A percentile compares a stretch with the other conserved stretches of the same genome.
These are phyloP conservation scores for Fusarium sp. DNA, from an alignment of 2,329 filamentous ascomycete species.

Conservation along the genomic window DNA sequence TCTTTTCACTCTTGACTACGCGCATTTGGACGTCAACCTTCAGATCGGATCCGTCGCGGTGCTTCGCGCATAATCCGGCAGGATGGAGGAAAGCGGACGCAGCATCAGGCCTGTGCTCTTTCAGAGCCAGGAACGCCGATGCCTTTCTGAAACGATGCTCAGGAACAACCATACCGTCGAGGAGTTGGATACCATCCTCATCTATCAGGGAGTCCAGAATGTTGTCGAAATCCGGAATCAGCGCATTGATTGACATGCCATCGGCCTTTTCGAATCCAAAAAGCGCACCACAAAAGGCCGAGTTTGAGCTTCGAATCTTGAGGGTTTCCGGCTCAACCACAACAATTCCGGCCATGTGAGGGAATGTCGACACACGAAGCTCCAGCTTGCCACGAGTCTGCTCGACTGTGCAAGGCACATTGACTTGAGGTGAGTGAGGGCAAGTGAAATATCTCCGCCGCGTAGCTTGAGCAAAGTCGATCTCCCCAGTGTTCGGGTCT, in stretches of 20 bases:
- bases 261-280: constrained; percentile 91
- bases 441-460: constrained; percentile 88
- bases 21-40: constrained; percentile 97
- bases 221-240: constrained; percentile 90
- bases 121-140: constrained; percentile 84
- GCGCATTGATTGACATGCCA: constrained; percentile 81
- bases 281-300: constrained; percentile 91
- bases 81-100: constrained; percentile 85
- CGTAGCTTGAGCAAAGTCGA: constrained; percentile 83
- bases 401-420: constrained; percentile 87
- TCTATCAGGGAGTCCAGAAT: constrained; percentile 86
- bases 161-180: constrained; percentile 96
- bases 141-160: constrained; percentile 96
- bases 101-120: constrained; percentile 85
- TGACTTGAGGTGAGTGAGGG: constrained; percentile 80
- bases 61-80: constrained; percentile 85
- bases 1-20: constrained; percentile 90
- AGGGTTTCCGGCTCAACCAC: constrained; percentile 86
- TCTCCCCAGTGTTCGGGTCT: constrained; percentile 76
- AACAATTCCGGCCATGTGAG: constrained; percentile 97
- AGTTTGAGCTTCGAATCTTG: constrained; percentile 91
- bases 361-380: constrained; percentile 91
- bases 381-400: constrained; percentile 78
- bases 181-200: constrained; percentile 85
- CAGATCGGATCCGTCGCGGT: constrained; percentile 91